These are phyloP conservation scores for Solanum acaule DNA, from an alignment of 257 asterid species.

Conservation along the genomic window DNA sequence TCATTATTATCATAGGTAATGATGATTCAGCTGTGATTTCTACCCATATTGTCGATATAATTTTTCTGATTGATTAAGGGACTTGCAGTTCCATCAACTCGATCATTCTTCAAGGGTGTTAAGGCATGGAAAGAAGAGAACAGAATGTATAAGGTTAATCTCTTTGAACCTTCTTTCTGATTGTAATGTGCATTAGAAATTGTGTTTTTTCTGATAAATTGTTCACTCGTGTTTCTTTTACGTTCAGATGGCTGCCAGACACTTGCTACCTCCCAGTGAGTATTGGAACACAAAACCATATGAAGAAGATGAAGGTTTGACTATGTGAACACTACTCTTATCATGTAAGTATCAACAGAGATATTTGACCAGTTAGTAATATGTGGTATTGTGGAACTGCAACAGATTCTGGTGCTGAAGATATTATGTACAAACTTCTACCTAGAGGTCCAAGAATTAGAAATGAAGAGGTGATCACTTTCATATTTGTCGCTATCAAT, in stretches of 20 bases:
- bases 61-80: background rate
- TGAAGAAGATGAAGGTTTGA: background rate
- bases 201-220: background rate
- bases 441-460: slow-evolving; percentile 25
- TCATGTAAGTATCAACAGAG: background rate
- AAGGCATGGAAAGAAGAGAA: slow-evolving; percentile 56
- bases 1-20: slow-evolving; percentile 44
- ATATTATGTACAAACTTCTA: slow-evolving; percentile 30
- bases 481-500: background rate
- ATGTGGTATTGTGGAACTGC: background rate
- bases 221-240: background rate
- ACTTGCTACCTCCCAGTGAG: slow-evolving; percentile 22
- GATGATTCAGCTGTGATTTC: background rate
- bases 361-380: background rate
- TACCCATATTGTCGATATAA: background rate
- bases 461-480: slow-evolving; percentile 21
- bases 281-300: background rate
- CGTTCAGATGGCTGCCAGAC: slow-evolving; percentile 38
- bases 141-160: slow-evolving; percentile 23
- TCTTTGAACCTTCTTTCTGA: background rate
- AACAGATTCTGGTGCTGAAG: slow-evolving; percentile 21
- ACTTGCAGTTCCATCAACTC: slow-evolving; percentile 16
- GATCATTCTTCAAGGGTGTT: slow-evolving; percentile 50
- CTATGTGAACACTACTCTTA: background rate
- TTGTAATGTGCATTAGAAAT: background rate